Conservation (phyloP, 129 eudicot species). For the Centrapalus pauciflorus region DNA sequence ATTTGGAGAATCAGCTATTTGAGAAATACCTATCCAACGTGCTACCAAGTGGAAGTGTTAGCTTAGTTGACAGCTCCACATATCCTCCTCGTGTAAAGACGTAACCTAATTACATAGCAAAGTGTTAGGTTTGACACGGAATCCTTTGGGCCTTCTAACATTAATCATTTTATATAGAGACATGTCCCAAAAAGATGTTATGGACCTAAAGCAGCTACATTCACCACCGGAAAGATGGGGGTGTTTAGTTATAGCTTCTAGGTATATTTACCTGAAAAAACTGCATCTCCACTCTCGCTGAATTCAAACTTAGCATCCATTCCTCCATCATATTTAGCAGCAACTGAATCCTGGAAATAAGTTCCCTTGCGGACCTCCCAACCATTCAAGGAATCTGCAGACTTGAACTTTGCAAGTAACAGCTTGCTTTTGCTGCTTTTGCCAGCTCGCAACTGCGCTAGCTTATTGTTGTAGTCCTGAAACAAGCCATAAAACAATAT, state of each 20-base stretch:
- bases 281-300: constrained; percentile 63
- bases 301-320: constrained; percentile 91
- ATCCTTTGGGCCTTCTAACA: background rate
- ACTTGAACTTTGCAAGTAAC: constrained; percentile 83
- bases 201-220: background rate
- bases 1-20: background rate
- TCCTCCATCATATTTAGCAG: constrained; percentile 90
- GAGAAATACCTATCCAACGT: constrained; percentile 81
- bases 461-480: constrained; percentile 91
- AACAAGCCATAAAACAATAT: background rate
- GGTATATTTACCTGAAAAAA: constrained; percentile 69
- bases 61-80: constrained; percentile 74
- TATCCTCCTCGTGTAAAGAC: constrained; percentile 94
- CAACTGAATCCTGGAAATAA: constrained; percentile 79
- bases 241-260: background rate
- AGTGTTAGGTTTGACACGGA: background rate
- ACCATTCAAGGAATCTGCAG: constrained; percentile 72
- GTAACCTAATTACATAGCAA: constrained; percentile 40
- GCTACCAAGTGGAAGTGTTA: constrained; percentile 87
- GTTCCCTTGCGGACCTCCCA: constrained; percentile 90
- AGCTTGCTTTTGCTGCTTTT: constrained; percentile 99
- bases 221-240: background rate
- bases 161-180: background rate
- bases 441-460: constrained; percentile 93
- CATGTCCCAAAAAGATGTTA: background rate